Conservation (phyloP, 306 rosid species). For the Gastrolobium bilobum region DNA sequence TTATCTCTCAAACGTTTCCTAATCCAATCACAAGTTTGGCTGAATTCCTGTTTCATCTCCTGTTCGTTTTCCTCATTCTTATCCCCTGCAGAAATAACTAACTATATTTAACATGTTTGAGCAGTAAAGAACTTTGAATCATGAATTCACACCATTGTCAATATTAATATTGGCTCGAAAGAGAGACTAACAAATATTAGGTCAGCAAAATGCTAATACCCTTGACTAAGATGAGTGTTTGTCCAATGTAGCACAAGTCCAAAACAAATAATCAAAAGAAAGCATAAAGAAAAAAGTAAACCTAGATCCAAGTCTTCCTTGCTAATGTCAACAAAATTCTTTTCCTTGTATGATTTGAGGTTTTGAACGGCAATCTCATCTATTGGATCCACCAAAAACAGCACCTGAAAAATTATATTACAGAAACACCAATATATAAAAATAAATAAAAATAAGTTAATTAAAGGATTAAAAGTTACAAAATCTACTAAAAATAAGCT, state of each 20-base stretch:
- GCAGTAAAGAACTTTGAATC: slow-evolving; percentile 12
- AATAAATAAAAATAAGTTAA: slow-evolving; percentile 1
- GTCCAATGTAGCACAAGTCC: slow-evolving; percentile 3
- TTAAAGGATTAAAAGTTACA: background rate
- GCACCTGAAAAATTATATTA: slow-evolving; percentile 64
- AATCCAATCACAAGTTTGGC: slow-evolving; percentile 93
- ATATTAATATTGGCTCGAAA: slow-evolving; percentile 1
- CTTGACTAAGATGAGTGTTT: background rate
- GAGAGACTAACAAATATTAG: slow-evolving; percentile 18
- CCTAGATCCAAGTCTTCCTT: slow-evolving; percentile 98
- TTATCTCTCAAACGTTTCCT: slow-evolving; percentile 91
- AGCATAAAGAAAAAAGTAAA: slow-evolving; percentile 47
- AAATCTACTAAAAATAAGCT: slow-evolving; percentile 12
- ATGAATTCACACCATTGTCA: slow-evolving; percentile 9
- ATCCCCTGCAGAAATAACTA: slow-evolving; percentile 69
- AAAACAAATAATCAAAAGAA: slow-evolving; percentile 20
- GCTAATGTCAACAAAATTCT: slow-evolving; percentile 94
- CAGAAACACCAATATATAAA: slow-evolving; percentile 28
- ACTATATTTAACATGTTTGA: slow-evolving; percentile 34
- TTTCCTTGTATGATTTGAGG: slow-evolving; percentile 90
- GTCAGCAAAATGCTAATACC: slow-evolving; percentile 11
- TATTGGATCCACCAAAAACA: slow-evolving; percentile 94
- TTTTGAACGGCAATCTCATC: slow-evolving; percentile 97
- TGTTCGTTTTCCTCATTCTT: slow-evolving; percentile 91
- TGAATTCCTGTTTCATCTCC: slow-evolving; percentile 87